These are phyloP conservation scores for Flaveria robusta DNA, from an alignment of 129 eudicot species.

Conservation along the genomic window DNA sequence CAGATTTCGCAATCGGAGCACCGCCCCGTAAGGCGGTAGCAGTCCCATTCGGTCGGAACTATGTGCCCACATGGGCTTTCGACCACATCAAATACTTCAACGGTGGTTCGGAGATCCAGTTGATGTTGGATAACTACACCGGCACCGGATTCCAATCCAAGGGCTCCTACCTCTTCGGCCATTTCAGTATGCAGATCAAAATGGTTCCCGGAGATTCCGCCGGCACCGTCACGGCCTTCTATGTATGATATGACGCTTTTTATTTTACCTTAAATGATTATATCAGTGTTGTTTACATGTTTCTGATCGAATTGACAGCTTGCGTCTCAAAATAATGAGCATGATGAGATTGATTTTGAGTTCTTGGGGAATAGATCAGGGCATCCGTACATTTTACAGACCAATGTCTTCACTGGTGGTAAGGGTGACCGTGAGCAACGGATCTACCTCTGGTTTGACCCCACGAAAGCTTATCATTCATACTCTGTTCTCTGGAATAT, in stretches of 20 bases:
- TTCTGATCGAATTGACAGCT: constrained; percentile 41
- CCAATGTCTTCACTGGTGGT: constrained; percentile 88
- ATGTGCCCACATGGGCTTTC: constrained; percentile 89
- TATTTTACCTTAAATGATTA: too few species aligned
- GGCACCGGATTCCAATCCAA: constrained; percentile 96
- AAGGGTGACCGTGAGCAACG: constrained; percentile 86
- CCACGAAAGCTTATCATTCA: constrained; percentile 64
- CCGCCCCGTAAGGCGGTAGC: constrained; percentile 56
- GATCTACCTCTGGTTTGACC: constrained; percentile 87
- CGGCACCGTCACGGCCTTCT: constrained; percentile 94
- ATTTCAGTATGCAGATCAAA: constrained; percentile 85
- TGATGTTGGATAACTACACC: constrained; percentile 71
- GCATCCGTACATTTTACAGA: constrained; percentile 84
- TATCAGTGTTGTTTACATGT: too few species aligned
- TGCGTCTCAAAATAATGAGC: constrained; percentile 82
- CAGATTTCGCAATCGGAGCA: constrained; percentile 45
- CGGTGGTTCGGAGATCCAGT: constrained; percentile 82
- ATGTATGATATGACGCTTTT: too few species aligned
- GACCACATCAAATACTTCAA: constrained; percentile 86
- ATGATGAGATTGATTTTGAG: constrained; percentile 90
- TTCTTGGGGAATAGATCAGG: constrained; percentile 87
- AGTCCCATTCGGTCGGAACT: constrained; percentile 86
- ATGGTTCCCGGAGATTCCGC: constrained; percentile 90
- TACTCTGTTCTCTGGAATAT: constrained; percentile 86
- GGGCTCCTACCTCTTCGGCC: constrained; percentile 85